Conservation (phyloP, 176 grass and related monocot species). For the Raddia distichophylla region DNA sequence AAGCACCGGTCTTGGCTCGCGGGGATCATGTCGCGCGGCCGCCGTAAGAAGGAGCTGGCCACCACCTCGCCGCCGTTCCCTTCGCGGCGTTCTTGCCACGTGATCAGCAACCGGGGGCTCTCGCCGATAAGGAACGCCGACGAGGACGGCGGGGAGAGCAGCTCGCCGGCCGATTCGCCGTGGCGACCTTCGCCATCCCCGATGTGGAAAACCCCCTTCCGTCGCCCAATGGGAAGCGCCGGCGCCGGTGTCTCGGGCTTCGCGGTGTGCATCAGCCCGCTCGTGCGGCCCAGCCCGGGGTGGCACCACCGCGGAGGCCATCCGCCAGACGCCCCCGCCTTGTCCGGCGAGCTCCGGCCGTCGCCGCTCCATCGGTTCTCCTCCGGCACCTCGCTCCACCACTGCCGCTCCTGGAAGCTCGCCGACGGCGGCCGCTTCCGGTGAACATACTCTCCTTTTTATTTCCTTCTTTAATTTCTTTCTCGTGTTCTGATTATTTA, state of each 20-base stretch:
- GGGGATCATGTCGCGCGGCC: slow-evolving; percentile 42
- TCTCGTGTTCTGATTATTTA: neutral
- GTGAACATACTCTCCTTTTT: slow-evolving; percentile 26
- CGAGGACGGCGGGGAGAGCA: slow-evolving; percentile 26
- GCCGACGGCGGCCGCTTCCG: slow-evolving; percentile 71
- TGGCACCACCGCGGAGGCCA: slow-evolving; percentile 52
- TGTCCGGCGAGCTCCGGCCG: slow-evolving; percentile 58
- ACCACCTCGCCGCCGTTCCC: neutral
- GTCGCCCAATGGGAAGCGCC: slow-evolving; percentile 2
- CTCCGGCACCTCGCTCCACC: slow-evolving; percentile 44
- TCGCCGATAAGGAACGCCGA: slow-evolving; percentile 39
- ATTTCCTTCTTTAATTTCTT: neutral
- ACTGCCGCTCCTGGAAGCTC: slow-evolving; percentile 82
- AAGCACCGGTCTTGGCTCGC: slow-evolving; percentile 66
- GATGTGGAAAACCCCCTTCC: slow-evolving; percentile 47
- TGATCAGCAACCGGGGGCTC: slow-evolving; percentile 51
- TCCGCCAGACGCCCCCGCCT: slow-evolving; percentile 9
- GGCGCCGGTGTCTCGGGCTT: slow-evolving; percentile 58
- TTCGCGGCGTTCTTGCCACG: slow-evolving; percentile 37
- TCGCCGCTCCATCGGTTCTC: slow-evolving; percentile 58
- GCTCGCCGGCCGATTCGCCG: slow-evolving; percentile 43
- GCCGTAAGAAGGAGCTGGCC: slow-evolving; percentile 27
- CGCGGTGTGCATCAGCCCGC: slow-evolving; percentile 77
- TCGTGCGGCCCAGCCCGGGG: slow-evolving; percentile 54
- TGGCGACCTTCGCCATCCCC: slow-evolving; percentile 61